Evolutionary conservation across 805 yeast species (phyloP).

Genomic region (Candida vartiovaarae): DNA sequence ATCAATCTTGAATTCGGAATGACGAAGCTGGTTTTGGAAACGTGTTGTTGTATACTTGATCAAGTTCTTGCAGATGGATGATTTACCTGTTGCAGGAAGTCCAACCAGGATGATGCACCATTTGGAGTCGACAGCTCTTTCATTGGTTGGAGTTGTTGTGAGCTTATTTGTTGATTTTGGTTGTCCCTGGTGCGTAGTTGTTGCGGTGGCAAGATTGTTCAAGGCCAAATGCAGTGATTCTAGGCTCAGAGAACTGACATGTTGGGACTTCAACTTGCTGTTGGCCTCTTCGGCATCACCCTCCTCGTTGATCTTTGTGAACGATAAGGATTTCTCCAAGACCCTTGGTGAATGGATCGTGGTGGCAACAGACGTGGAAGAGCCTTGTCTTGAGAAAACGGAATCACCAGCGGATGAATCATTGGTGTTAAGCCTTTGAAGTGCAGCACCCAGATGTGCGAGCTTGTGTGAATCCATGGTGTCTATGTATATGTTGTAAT

Average conservation of each 20-base stretch:
- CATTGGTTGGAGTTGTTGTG: constrained; percentile 24
- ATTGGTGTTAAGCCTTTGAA: constrained; percentile 18
- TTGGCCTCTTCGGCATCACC: background rate
- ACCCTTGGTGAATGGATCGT: constrained; percentile 5
- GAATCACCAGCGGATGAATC: constrained; percentile 13
- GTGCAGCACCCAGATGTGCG: constrained; percentile 8
- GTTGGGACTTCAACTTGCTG: background rate
- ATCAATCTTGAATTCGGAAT: constrained; percentile 25
- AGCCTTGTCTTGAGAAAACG: constrained; percentile 20
- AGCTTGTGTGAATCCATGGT: background rate
- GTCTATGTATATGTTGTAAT: too few relatives aligned
- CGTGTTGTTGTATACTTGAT: constrained; percentile 41
- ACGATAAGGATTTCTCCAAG: constrained; percentile 13
- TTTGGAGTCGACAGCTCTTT: constrained; percentile 30
- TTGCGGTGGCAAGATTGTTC: background rate
- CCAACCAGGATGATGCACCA: constrained; percentile 69
- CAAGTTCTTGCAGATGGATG: constrained; percentile 62
- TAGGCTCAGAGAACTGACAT: background rate
- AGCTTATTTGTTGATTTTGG: constrained; percentile 16
- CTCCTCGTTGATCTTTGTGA: constrained; percentile 15
- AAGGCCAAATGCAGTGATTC: constrained; percentile 16
- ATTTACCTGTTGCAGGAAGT: constrained; percentile 72
- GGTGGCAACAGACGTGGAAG: constrained; percentile 19
- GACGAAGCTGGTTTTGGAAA: constrained; percentile 6
- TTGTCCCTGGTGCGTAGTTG: constrained; percentile 10